Base-by-base conservation (phyloP, 2,329 filamentous ascomycete species). In the Monosporascus sp. region DNA sequence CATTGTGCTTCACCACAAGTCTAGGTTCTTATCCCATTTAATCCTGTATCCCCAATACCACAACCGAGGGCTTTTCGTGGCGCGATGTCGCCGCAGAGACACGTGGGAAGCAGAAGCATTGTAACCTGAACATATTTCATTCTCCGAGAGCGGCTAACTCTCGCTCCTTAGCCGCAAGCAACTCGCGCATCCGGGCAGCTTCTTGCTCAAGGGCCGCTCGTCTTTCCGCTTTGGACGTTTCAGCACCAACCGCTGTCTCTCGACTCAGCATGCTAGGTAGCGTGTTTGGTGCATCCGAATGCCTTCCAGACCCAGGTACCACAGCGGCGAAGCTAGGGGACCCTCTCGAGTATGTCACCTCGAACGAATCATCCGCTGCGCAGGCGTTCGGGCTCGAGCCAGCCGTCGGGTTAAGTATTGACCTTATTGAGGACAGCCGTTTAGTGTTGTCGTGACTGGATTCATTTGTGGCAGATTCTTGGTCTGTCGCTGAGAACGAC, bases 351-450 rank as follows among this genome's bases (percentile, higher is more conserved):
- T 46, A 73, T 17, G 75, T 62, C 3, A 70, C 66, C 53, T 74
- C 76, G n/a, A 74, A 69, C 7, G 60, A 48, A 26, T 72, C 66
- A 56, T 74, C 70, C 64, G 64, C 26, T 22, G 58, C 49, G 47
- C 53, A 56, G 26, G 58, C 62, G 50, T 60, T 58, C 41, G 54
- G 52, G 43, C 55, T 63, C 47, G 60, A 58, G 49, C 56, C 63
- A 26, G 60, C 63, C 5, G 69, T 64, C 3, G 84, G 84, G 58
- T 91, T 91, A 14, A 92, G 72, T 45, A 91, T 86, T 5, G 87
- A 88, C 59, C 86, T 88, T 56, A 91, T 91, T 3, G 87, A 89
- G 19, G 85, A 89, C 4, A 91, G 71, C 16, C 88, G 82, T 65
- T 87, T 79, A 43, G 81, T 71, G 38, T 71, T 72, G 26, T 82